phyloP scores from a whole-genome alignment of 202 grass and related monocot genomes.

The Schoenoplectus triqueter region DNA sequence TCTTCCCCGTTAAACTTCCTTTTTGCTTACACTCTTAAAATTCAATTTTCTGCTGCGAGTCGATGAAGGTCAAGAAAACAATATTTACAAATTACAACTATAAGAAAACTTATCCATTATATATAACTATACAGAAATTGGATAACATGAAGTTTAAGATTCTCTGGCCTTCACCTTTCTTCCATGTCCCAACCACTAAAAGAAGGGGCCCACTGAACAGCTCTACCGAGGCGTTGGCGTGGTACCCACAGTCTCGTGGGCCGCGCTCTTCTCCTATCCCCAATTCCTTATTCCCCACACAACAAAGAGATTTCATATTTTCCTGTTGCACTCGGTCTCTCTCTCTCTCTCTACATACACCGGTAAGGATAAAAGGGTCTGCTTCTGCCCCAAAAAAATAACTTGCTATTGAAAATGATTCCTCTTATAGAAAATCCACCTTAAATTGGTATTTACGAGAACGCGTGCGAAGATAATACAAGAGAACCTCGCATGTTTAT shows the following conservation, averaged over 20 bases:
- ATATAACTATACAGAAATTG: not conserved
- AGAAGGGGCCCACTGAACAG: constrained; percentile 6
- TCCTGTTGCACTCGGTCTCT: too few species aligned
- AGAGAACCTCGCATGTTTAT: too few species aligned
- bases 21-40: not conserved
- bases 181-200: constrained; percentile 5
- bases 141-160: not conserved
- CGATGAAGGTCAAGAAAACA: not conserved
- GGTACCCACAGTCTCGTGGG: constrained; percentile 30
- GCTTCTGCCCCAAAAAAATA: too few species aligned
- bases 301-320: too few species aligned
- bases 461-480: too few species aligned
- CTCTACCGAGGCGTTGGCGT: constrained; percentile 14
- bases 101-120: not conserved
- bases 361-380: too few species aligned
- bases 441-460: too few species aligned
- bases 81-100: not conserved
- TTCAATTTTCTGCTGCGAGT: not conserved
- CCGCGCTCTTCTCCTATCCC: too few species aligned
- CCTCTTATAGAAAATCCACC: too few species aligned
- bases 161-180: not conserved
- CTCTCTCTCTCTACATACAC: too few species aligned
- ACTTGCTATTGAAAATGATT: too few species aligned
- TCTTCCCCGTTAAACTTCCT: not conserved
- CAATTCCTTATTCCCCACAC: too few species aligned